These are phyloP conservation scores for Pyrenula massariospora DNA, from an alignment of 495 filamentous ascomycete genomes.

Conservation along the genomic window DNA sequence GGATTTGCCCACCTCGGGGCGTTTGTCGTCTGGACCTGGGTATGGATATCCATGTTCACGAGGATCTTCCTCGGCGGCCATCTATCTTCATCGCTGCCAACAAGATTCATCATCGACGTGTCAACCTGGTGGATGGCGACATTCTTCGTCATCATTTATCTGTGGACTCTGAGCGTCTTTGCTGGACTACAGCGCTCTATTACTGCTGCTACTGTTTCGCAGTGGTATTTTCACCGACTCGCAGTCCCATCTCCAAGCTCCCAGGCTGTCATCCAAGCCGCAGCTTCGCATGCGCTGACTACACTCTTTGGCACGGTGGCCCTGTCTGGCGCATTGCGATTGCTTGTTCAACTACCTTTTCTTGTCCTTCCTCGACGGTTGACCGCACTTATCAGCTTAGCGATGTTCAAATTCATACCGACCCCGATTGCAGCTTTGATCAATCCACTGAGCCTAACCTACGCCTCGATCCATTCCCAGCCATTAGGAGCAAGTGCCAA, in stretches of 20 bases:
- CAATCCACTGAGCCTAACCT: constrained; percentile 83
- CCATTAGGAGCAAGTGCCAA: constrained; percentile 63
- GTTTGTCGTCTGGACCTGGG: constrained; percentile 83
- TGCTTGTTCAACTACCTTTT: constrained; percentile 76
- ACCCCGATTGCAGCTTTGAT: constrained; percentile 74
- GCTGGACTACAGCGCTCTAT: constrained; percentile 80
- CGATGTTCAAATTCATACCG: constrained; percentile 67
- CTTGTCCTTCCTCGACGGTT: constrained; percentile 69
- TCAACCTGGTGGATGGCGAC: constrained; percentile 85
- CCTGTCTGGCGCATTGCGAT: constrained; percentile 65
- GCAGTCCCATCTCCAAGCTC: constrained; percentile 64
- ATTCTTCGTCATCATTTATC: constrained; percentile 85
- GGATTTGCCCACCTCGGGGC: constrained; percentile 66
- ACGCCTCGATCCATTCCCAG: constrained; percentile 86
- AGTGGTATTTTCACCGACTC: constrained; percentile 98
- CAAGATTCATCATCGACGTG: constrained; percentile 60
- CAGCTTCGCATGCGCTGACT: constrained; percentile 63
- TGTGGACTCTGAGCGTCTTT: constrained; percentile 85
- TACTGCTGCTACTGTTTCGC: constrained; percentile 88
- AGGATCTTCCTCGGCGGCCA: constrained; percentile 83
- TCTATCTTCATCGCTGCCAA: constrained; percentile 35
- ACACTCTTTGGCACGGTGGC: constrained; percentile 91
- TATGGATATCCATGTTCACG: constrained; percentile 95
- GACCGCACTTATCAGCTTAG: constrained; percentile 46
- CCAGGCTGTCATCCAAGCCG: constrained; percentile 68